phyloP scores from a whole-genome alignment of 805 yeast species.

The Clavispora carvajalis region DNA sequence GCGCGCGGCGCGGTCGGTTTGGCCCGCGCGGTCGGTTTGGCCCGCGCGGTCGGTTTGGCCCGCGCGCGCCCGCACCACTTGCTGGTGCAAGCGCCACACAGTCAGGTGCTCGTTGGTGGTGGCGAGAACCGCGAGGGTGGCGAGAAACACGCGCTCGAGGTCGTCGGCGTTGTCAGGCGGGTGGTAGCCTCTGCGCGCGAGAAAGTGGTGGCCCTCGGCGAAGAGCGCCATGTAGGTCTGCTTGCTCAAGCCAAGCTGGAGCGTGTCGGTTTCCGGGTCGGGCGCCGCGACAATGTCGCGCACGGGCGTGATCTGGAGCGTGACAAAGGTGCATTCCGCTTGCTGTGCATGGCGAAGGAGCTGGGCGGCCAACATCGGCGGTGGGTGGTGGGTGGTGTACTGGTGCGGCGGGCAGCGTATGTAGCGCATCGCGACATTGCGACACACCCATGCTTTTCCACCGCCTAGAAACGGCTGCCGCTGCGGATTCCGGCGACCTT shows the following conservation, averaged over 20 bases:
- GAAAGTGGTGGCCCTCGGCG: slow-evolving; percentile 26
- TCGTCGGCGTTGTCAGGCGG: background rate
- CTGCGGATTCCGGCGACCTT: background rate
- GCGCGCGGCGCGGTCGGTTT: background rate
- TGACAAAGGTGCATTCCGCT: background rate
- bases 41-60: too few species aligned
- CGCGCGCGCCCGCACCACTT: slow-evolving; percentile 3
- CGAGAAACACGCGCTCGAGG: slow-evolving; percentile 19
- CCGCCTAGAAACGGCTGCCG: background rate
- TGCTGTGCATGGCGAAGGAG: background rate
- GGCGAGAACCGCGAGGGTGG: slow-evolving; percentile 29
- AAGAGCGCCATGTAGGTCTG: slow-evolving; percentile 25
- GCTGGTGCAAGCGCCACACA: slow-evolving; percentile 25
- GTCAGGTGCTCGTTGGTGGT: slow-evolving; percentile 38
- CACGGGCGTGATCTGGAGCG: slow-evolving; percentile 8
- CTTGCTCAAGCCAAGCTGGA: slow-evolving; percentile 32
- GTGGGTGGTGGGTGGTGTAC: background rate
- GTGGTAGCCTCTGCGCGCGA: background rate
- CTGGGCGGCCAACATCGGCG: background rate
- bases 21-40: background rate
- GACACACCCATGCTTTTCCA: background rate
- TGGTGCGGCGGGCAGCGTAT: background rate
- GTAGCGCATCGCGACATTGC: background rate
- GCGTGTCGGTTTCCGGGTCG: slow-evolving; percentile 5
- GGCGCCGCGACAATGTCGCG: background rate